Conservation (phyloP, 2,329 filamentous ascomycete species). For the Curvularia sp. region DNA sequence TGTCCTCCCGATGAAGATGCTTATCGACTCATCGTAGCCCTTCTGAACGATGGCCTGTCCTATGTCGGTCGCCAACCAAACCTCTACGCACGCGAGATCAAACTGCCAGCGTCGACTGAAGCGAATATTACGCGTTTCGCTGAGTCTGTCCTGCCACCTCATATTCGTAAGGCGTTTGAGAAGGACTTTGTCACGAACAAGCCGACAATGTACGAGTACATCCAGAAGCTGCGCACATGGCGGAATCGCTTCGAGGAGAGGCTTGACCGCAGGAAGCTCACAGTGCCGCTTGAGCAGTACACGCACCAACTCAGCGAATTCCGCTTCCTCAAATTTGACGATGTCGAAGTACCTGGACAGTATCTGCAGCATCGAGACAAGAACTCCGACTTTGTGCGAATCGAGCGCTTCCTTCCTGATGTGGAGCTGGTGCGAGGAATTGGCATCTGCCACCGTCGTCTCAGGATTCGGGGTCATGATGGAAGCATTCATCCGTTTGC, state of each 20-base stretch:
- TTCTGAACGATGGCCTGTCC: conserved; percentile 92
- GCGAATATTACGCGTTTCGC: conserved; percentile 96
- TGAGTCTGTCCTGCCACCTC: conserved; percentile 90
- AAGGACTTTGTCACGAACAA: conserved; percentile 95
- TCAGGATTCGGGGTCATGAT: conserved; percentile 97
- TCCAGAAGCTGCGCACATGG: conserved; percentile 94
- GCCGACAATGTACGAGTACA: conserved; percentile 98
- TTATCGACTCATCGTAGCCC: conserved; percentile 93
- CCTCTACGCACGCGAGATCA: conserved; percentile 88
- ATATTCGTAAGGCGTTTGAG: conserved; percentile 96
- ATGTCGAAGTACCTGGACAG: conserved; percentile 96
- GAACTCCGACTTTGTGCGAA: conserved; percentile 97
- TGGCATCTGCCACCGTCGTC: conserved; percentile 86
- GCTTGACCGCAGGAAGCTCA: conserved; percentile 80
- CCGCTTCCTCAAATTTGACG: conserved; percentile 96
- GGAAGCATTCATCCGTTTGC: conserved; percentile 97
- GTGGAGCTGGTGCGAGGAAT: conserved; percentile 92
- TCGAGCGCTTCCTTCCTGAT: conserved; percentile 94
- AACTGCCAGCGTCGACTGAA: conserved; percentile 87
- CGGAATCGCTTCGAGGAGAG: conserved; percentile 98
- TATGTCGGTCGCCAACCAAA: conserved; percentile 88
- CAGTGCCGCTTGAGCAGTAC: conserved; percentile 79
- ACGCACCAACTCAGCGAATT: conserved; percentile 95
- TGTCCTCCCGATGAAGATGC: conserved; percentile 98
- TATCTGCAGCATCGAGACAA: conserved; percentile 98